phyloP scores from a whole-genome alignment of 805 yeast genomes.

The Candida ipomoeae region DNA sequence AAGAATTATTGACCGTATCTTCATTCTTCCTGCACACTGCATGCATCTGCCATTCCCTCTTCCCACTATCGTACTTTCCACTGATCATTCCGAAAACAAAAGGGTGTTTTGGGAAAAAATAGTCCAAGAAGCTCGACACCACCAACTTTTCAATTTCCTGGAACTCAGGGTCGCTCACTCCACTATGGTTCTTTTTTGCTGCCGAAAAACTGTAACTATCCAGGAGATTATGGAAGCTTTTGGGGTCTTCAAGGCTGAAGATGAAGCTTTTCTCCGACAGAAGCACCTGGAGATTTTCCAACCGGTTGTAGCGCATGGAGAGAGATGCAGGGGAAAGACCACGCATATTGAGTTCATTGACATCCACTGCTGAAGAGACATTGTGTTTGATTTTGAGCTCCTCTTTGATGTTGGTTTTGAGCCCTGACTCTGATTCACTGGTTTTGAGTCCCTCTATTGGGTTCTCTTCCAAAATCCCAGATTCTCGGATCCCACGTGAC shows the following conservation, averaged over 20 bases:
- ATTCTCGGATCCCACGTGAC: conserved; percentile 41
- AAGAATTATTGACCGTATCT: no score
- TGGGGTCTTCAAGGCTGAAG: conserved; percentile 32
- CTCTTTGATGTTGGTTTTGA: no score
- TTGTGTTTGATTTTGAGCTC: background rate
- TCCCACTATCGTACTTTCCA: conserved; percentile 30
- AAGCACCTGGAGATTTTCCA: conserved; percentile 53
- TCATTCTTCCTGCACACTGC: conserved; percentile 2
- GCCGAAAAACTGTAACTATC: conserved; percentile 36
- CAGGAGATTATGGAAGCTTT: conserved; percentile 32
- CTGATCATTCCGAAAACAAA: conserved; percentile 23
- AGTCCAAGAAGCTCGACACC: conserved; percentile 19
- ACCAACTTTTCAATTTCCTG: conserved; percentile 22
- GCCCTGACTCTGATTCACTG: no score
- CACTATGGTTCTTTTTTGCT: conserved; percentile 15
- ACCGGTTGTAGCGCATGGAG: conserved; percentile 63
- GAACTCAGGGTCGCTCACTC: conserved; percentile 18
- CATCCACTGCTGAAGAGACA: conserved; percentile 21
- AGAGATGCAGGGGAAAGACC: conserved; percentile 68
- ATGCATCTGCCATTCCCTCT: conserved; percentile 31
- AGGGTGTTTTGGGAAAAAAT: conserved; percentile 18
- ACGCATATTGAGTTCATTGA: conserved; percentile 59
- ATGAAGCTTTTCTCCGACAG: conserved; percentile 45
- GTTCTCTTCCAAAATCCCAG: conserved; percentile 19
- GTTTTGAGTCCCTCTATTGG: no score